Evolutionary conservation across 495 filamentous ascomycete species (phyloP).

Genomic region (Pseudevernia furfuracea): DNA sequence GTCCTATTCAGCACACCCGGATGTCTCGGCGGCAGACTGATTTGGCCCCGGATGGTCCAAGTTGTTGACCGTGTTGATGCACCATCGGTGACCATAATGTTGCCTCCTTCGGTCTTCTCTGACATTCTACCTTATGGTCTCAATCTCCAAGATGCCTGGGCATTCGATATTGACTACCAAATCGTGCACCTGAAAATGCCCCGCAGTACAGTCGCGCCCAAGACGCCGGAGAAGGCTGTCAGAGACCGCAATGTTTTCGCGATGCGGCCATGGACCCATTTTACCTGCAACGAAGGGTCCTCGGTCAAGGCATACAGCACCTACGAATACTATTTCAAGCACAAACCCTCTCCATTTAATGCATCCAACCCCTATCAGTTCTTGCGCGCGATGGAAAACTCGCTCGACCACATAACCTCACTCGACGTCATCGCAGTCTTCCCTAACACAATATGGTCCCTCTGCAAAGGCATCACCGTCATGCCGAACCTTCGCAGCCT

Average conservation of each 20-base stretch:
- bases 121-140: slow-evolving; percentile 8
- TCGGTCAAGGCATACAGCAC: slow-evolving; percentile 14
- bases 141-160: slow-evolving; percentile 10
- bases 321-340: slow-evolving; percentile 14
- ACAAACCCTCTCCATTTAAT: background rate
- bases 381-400: too few species aligned
- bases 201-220: background rate
- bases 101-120: slow-evolving; percentile 1
- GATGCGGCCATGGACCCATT: slow-evolving; percentile 7
- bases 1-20: background rate
- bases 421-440: slow-evolving; percentile 15
- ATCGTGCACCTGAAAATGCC: slow-evolving; percentile 4
- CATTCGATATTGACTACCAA: slow-evolving; percentile 16
- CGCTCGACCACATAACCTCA: background rate
- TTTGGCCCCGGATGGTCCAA: background rate
- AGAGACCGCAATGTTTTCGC: background rate
- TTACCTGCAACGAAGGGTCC: slow-evolving; percentile 17
- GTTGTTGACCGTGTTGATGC: background rate
- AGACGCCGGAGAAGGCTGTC: background rate
- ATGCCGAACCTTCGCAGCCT: slow-evolving; percentile 2
- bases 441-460: background rate
- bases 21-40: too few species aligned
- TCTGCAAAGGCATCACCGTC: background rate
- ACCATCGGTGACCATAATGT: background rate
- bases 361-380: background rate